These are phyloP conservation scores for Apiosordaria backusii DNA, from an alignment of 495 filamentous ascomycete species.

Conservation along the genomic window DNA sequence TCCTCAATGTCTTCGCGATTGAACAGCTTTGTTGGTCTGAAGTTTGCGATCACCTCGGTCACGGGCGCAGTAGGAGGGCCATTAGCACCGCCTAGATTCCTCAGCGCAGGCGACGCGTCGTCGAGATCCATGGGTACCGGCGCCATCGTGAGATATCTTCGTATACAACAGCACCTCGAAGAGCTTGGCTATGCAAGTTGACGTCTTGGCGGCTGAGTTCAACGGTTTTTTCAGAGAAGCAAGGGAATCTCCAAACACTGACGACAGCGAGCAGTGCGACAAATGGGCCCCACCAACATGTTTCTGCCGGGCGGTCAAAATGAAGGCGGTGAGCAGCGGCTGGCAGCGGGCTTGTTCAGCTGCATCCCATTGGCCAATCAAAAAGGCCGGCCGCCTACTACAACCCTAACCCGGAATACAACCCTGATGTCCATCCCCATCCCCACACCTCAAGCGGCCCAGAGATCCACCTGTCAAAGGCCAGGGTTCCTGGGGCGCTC, in stretches of 20 bases:
- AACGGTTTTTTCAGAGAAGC: neutral
- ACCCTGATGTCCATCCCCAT: neutral
- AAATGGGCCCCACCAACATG: neutral
- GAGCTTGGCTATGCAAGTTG: neutral
- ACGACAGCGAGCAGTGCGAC: neutral
- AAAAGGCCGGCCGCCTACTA: neutral
- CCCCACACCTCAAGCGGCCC: neutral
- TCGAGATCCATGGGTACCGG: constrained; percentile 55
- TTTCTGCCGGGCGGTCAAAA: constrained; percentile 21
- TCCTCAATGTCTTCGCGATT: constrained; percentile 43
- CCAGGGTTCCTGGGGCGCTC: neutral
- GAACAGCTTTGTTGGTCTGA: constrained; percentile 52
- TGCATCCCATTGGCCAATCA: neutral
- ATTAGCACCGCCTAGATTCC: constrained; percentile 35
- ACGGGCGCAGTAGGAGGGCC: constrained; percentile 40
- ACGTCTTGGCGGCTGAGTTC: neutral
- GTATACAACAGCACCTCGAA: neutral
- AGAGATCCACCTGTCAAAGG: neutral
- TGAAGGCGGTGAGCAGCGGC: neutral
- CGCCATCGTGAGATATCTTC: constrained; percentile 35
- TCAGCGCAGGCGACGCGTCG: constrained; percentile 38
- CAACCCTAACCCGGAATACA: neutral
- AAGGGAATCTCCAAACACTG: too few species aligned
- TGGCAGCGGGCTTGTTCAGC: neutral
- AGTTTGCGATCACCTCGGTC: constrained; percentile 45